Percentiles rank a stretch among this genome's conserved stretches.
Conservation (phyloP, 805 yeast genomes). For the Saccharomyces mikatae region DNA sequence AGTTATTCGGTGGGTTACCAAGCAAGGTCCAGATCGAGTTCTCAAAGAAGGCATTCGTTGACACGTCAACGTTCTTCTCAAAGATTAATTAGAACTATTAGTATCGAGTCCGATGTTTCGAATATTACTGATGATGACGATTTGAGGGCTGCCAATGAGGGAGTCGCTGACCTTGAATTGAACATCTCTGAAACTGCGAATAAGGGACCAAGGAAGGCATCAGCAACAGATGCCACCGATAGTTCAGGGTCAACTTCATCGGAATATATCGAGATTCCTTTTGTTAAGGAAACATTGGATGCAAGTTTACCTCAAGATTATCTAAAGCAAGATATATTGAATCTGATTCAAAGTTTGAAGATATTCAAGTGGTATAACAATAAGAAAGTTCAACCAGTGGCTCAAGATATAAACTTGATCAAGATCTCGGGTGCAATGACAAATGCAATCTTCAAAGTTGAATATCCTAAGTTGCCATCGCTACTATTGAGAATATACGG, state of each 20-base stretch:
- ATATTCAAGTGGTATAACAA: constrained; percentile 71
- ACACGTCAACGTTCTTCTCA: constrained; percentile 24
- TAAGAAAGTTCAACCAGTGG: neutral
- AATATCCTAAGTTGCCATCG: constrained; percentile 52
- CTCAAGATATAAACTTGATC: constrained; percentile 38
- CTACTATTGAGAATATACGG: constrained; percentile 81
- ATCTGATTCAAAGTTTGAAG: constrained; percentile 51
- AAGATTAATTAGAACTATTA: constrained; percentile 24
- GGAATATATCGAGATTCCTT: constrained; percentile 35
- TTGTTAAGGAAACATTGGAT: constrained; percentile 55
- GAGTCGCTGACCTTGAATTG: neutral
- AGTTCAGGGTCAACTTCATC: neutral
- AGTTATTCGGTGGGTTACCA: constrained; percentile 1
- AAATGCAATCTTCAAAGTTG: constrained; percentile 75
- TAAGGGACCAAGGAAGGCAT: neutral
- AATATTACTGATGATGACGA: constrained; percentile 2
- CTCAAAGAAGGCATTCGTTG: constrained; percentile 27
- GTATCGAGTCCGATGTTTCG: constrained; percentile 17
- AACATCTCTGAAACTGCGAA: neutral
- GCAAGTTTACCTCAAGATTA: constrained; percentile 75
- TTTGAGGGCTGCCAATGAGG: constrained; percentile 5
- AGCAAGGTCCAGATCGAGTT: constrained; percentile 34
- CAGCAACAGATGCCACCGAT: neutral
- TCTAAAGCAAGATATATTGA: constrained; percentile 71
- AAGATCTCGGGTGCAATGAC: constrained; percentile 91